Evolutionary conservation across 441 rosid species (phyloP).

Genomic region (Biscutella auriculata): DNA sequence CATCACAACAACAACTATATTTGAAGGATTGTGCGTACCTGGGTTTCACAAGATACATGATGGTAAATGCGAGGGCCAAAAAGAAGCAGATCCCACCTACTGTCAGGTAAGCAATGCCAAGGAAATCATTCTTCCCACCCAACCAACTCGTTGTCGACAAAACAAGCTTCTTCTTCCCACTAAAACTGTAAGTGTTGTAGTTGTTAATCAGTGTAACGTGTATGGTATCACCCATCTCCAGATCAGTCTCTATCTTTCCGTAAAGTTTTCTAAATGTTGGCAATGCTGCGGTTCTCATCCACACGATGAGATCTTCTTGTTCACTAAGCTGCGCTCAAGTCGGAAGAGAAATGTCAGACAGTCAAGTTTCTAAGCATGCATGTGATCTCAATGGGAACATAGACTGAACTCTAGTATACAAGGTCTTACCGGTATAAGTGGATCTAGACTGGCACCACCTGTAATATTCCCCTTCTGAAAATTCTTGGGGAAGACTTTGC

Average conservation of each 20-base stretch:
- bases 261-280: conserved; percentile 88
- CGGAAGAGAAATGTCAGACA: background rate
- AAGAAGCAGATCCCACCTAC: conserved; percentile 80
- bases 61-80: conserved; percentile 62
- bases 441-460: conserved; percentile 28
- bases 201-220: conserved; percentile 38
- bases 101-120: conserved; percentile 71
- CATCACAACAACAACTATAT: background rate
- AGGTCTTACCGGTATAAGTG: conserved; percentile 21
- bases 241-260: conserved; percentile 79
- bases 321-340: conserved; percentile 67
- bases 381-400: background rate
- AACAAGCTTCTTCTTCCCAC: conserved; percentile 73
- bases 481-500: conserved; percentile 33
- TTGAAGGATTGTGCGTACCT: conserved; percentile 38
- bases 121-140: conserved; percentile 79
- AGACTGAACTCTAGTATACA: background rate
- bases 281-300: conserved; percentile 98
- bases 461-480: conserved; percentile 36
- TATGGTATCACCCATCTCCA: conserved; percentile 37
- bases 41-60: conserved; percentile 75
- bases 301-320: conserved; percentile 85
- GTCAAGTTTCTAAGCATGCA: background rate
- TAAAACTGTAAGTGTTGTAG: conserved; percentile 77
- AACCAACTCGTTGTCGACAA: conserved; percentile 84